Conservation (phyloP, 2,329 filamentous ascomycete species). For the Sarocladium oryzae region DNA sequence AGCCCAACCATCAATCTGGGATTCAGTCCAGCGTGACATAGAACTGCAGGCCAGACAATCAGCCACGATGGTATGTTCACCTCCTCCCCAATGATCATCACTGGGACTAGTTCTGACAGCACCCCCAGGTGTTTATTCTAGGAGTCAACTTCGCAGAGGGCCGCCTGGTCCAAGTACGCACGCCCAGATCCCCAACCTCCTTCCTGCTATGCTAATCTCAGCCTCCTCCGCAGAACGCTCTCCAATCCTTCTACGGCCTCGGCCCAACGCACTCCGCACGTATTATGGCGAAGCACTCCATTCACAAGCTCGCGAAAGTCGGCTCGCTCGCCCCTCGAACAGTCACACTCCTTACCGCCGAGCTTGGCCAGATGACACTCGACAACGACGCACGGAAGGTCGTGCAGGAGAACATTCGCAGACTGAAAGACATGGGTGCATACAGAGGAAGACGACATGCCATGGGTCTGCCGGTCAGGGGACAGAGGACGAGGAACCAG, state of each 20-base stretch:
- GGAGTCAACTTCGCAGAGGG: slow-evolving; percentile 80
- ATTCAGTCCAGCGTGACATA: background rate
- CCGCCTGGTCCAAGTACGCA: slow-evolving; percentile 71
- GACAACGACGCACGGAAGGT: slow-evolving; percentile 79
- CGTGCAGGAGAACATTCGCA: slow-evolving; percentile 76
- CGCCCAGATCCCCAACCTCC: slow-evolving; percentile 5
- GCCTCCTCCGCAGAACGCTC: slow-evolving; percentile 49
- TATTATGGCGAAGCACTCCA: slow-evolving; percentile 82
- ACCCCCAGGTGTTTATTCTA: slow-evolving; percentile 68
- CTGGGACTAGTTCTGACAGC: too few species aligned
- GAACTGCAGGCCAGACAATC: background rate
- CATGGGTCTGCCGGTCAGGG: slow-evolving; percentile 84
- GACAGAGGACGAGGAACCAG: slow-evolving; percentile 80
- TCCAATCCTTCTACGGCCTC: slow-evolving; percentile 82
- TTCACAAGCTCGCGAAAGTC: slow-evolving; percentile 76
- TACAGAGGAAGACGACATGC: slow-evolving; percentile 88
- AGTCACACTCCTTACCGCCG: slow-evolving; percentile 73
- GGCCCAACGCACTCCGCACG: slow-evolving; percentile 62
- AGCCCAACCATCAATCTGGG: background rate
- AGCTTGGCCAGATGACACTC: slow-evolving; percentile 86
- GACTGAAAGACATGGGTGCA: slow-evolving; percentile 83
- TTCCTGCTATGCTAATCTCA: slow-evolving; percentile 1
- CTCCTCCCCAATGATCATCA: background rate
- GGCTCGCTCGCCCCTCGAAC: slow-evolving; percentile 69
- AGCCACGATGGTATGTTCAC: slow-evolving; percentile 16